A percentile compares a stretch with the other conserved stretches of the same genome.
phyloP scores from a whole-genome alignment of 495 filamentous ascomycete genomes.

The Xylaria sp. region DNA sequence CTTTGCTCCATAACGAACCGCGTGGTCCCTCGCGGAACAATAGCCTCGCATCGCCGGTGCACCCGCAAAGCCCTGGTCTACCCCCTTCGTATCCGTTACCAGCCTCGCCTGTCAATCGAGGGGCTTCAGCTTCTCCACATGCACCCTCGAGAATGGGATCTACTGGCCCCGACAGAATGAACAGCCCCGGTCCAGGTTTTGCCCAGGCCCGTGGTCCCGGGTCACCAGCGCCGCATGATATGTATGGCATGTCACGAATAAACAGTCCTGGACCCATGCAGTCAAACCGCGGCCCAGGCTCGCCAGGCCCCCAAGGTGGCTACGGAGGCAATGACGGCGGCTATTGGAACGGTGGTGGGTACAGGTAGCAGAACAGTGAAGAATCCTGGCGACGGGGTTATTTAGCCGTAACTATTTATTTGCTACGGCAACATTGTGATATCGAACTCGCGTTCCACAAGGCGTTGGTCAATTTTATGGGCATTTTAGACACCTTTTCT shows the following conservation, averaged over 20 bases:
- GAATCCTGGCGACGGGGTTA: background rate
- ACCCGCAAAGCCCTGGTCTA: slow-evolving; percentile 37
- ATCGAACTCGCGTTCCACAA: background rate
- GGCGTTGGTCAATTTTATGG: slow-evolving; percentile 23
- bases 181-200: slow-evolving; percentile 30
- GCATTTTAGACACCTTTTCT: background rate
- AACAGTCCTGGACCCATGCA: slow-evolving; percentile 32
- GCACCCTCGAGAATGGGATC: slow-evolving; percentile 37
- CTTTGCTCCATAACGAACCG: slow-evolving; percentile 14
- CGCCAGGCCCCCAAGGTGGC: slow-evolving; percentile 27
- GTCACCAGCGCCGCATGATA: slow-evolving; percentile 22
- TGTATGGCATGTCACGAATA: slow-evolving; percentile 31
- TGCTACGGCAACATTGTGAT: background rate
- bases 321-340: slow-evolving; percentile 12
- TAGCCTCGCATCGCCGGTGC: slow-evolving; percentile 32
- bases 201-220: background rate
- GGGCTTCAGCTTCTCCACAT: slow-evolving; percentile 40
- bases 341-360: slow-evolving; percentile 16
- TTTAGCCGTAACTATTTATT: background rate
- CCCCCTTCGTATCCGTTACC: slow-evolving; percentile 31
- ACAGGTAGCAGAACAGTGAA: background rate
- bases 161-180: slow-evolving; percentile 36
- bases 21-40: slow-evolving; percentile 30
- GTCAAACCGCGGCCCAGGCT: slow-evolving; percentile 28
- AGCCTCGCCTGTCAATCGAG: slow-evolving; percentile 38